These are phyloP conservation scores for Grosmannia penicillata DNA, from an alignment of 2,329 filamentous ascomycete species.

Conservation along the genomic window DNA sequence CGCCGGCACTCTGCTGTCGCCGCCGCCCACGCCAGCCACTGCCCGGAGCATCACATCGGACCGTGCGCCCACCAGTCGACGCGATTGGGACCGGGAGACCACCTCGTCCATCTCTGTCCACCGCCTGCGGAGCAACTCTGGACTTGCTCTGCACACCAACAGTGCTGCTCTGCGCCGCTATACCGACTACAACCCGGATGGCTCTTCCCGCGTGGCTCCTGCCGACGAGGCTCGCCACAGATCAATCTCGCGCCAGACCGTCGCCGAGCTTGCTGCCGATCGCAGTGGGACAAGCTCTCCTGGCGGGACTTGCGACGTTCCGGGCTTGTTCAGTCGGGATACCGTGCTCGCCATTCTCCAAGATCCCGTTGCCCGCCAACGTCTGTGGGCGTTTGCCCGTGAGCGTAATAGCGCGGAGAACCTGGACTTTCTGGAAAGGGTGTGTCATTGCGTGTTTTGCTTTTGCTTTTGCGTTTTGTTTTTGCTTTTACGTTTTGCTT, in stretches of 20 bases:
- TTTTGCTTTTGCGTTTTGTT: no score
- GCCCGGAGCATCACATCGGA: neutral
- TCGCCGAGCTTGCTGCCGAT: no score
- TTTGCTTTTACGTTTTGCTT: no score
- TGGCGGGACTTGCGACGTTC: slow-evolving; percentile 15
- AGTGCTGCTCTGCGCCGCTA: slow-evolving; percentile 28
- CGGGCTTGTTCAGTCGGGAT: slow-evolving; percentile 33
- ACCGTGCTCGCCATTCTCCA: slow-evolving; percentile 35
- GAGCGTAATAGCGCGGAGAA: slow-evolving; percentile 30
- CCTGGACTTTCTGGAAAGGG: slow-evolving; percentile 33
- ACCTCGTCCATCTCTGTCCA: slow-evolving; percentile 5
- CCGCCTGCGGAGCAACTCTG: slow-evolving; percentile 28
- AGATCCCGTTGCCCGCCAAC: slow-evolving; percentile 29
- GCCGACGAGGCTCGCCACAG: slow-evolving; percentile 6
- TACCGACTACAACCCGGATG: slow-evolving; percentile 27
- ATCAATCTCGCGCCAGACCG: no score
- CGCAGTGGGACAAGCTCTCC: no score
- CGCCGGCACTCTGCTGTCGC: neutral
- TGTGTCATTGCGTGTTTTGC: slow-evolving; percentile 14
- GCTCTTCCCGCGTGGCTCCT: slow-evolving; percentile 16
- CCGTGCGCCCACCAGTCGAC: neutral
- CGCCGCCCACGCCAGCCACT: neutral
- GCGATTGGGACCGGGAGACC: neutral
- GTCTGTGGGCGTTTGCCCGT: slow-evolving; percentile 34
- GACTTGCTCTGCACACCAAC: slow-evolving; percentile 28